Conservation (phyloP, 1,284 basidiomycete species). For the Volvariella volvacea region DNA sequence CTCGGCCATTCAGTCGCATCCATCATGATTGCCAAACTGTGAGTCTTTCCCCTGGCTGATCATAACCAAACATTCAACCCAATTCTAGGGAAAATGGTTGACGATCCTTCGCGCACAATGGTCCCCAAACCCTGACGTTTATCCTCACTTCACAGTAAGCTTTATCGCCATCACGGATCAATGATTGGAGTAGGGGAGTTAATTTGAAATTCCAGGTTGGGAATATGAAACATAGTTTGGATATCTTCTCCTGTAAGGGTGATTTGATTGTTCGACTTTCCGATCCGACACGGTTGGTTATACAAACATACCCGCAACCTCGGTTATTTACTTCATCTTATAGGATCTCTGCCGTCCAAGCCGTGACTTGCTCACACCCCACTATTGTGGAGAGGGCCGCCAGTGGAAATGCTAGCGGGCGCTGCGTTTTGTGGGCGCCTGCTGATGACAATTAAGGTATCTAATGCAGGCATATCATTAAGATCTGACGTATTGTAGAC, state of each 20-base stretch:
- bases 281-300: constrained; percentile 3
- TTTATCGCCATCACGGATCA: neutral
- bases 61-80: neutral
- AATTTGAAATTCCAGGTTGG: constrained; percentile 43
- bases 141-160: constrained; percentile 74
- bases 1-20: constrained; percentile 54
- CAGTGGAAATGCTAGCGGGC: constrained; percentile 70
- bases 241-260: constrained; percentile 68
- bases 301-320: too few species aligned
- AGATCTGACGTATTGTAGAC: too few species aligned
- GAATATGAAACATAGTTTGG: constrained; percentile 69
- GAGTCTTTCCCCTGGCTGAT: neutral
- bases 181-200: constrained; percentile 3
- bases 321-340: neutral
- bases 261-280: neutral
- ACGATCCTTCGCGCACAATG: constrained; percentile 70
- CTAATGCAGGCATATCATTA: too few species aligned
- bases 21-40: constrained; percentile 76
- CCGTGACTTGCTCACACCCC: constrained; percentile 82
- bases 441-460: constrained; percentile 13
- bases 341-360: constrained; percentile 74
- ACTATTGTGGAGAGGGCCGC: constrained; percentile 62
- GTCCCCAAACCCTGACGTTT: constrained; percentile 67
- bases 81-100: constrained; percentile 65
- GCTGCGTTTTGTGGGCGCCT: constrained; percentile 75